Conservation (phyloP, 2,329 filamentous ascomycete genomes). For the Periglandula ipomoeae region DNA sequence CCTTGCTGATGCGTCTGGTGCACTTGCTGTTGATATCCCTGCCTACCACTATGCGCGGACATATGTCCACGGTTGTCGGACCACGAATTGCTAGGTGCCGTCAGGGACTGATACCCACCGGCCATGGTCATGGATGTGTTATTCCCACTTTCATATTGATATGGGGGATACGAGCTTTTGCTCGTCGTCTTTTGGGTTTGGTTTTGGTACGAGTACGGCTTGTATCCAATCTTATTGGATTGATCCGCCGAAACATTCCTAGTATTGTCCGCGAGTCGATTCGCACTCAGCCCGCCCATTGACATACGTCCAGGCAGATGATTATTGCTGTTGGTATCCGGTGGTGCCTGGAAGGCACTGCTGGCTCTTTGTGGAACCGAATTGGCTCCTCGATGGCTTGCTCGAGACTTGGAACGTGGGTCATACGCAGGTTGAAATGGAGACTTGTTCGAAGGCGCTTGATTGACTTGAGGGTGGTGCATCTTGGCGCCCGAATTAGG, state of each 20-base stretch:
- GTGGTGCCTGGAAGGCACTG: slow-evolving; percentile 6
- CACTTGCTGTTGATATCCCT: background rate
- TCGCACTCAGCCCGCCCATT: background rate
- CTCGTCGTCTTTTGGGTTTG: slow-evolving; percentile 11
- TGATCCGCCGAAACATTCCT: slow-evolving; percentile 6
- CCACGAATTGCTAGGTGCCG: background rate
- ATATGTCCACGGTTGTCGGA: background rate
- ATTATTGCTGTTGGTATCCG: slow-evolving; percentile 4
- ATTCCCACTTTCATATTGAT: background rate
- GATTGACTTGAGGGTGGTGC: slow-evolving; percentile 14
- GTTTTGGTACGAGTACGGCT: slow-evolving; percentile 27
- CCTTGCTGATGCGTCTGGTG: background rate
- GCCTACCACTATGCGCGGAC: background rate
- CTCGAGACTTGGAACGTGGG: slow-evolving; percentile 23
- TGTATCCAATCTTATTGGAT: slow-evolving; percentile 16
- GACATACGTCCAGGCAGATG: background rate
- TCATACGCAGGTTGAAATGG: slow-evolving; percentile 19
- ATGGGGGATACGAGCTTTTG: background rate
- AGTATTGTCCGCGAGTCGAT: slow-evolving; percentile 7
- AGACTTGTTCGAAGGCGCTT: slow-evolving; percentile 16
- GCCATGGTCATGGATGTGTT: background rate
- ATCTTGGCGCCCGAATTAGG: slow-evolving; percentile 15
- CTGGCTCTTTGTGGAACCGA: slow-evolving; percentile 2
- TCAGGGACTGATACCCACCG: background rate
- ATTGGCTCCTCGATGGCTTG: slow-evolving; percentile 16